Evolutionary conservation across 345 rosid species (phyloP).

Genomic region (Jatropha curcas): DNA sequence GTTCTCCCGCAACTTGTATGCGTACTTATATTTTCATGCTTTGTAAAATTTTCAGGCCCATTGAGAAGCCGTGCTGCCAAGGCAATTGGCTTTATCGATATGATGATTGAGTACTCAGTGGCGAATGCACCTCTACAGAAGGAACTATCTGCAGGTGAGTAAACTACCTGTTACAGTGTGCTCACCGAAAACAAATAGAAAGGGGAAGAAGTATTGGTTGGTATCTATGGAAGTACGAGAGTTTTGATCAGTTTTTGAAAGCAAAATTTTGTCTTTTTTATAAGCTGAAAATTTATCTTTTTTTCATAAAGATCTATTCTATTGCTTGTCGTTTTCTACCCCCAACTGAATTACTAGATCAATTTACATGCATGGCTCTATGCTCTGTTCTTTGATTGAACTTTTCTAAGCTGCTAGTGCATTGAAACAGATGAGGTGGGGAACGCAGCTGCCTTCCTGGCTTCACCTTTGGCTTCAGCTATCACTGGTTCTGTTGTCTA

Average conservation of each 20-base stretch:
- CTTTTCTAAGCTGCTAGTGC: not conserved
- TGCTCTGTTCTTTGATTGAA: not conserved
- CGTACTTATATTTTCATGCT: not conserved
- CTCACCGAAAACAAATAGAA: not conserved
- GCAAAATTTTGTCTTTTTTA: too few relatives aligned
- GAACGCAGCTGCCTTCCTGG: constrained; percentile 85
- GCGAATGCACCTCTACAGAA: constrained; percentile 85
- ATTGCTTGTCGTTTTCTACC: not conserved
- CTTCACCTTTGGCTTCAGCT: constrained; percentile 88
- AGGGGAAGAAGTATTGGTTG: too few relatives aligned
- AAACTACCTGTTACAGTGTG: not conserved
- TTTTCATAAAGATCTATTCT: too few relatives aligned
- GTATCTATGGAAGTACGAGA: too few relatives aligned
- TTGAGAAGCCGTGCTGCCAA: constrained; percentile 71
- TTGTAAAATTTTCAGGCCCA: constrained; percentile 44
- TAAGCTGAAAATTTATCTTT: not conserved
- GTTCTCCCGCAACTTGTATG: not conserved
- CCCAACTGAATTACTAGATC: not conserved
- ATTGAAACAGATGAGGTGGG: constrained; percentile 79
- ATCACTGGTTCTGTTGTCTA: constrained; percentile 85
- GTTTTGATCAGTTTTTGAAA: too few relatives aligned
- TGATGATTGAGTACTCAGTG: constrained; percentile 78
- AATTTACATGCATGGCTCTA: not conserved
- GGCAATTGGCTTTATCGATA: constrained; percentile 72
- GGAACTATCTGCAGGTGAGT: constrained; percentile 74